Evolutionary conservation across 1,284 basidiomycete species (phyloP), one percentile per base, ranked within the genome.

Genomic region (Puccinia hordei): DNA sequence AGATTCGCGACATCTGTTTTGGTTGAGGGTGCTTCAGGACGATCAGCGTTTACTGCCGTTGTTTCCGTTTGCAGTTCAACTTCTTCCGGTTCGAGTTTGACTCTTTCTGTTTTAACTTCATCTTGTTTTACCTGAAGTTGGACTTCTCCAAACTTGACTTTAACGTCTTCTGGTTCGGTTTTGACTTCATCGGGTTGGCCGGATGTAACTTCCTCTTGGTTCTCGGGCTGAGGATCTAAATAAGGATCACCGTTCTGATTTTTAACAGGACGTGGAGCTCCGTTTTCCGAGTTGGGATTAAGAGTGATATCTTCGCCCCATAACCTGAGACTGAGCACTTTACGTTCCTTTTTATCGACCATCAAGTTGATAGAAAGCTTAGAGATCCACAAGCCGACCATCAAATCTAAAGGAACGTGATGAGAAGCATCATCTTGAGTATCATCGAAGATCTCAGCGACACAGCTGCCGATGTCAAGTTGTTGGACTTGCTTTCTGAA

Each of bases 301-400:
- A 5, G 87, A 0, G 91, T 92, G 73, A 93, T 87, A 83, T 94
- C 93, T 80, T 89, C 88, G 5, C 90, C 91, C 83, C 92, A 94
- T n/a, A 94, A 86, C 8, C 93, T 90, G 75, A 93, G 85, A 82
- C 91, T 92, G 83, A 94, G 86, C 0, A 93, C 93, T 93, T 91
- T 93, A 87, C 97, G 97, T 49, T 94, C 93, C 83, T 92, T 92
- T 86, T 97, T 98, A 86, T 97, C 94, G 81, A 96, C 90, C 92
- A 98, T 94, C 80, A 97, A 88, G 4, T 91, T 90, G 80, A 95
- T 86, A 1, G 93, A 94, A 22, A 91, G 90, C 82, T 91, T 91
- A 0, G 93, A 94, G 86, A 93, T 94, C 95, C 95, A 98, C 73
- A 97, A 89, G 0, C 95, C 94, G 24, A 97, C 87, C 30, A 91